These are phyloP conservation scores for Neurospora terricola DNA, from an alignment of 495 filamentous ascomycete species.

Conservation along the genomic window DNA sequence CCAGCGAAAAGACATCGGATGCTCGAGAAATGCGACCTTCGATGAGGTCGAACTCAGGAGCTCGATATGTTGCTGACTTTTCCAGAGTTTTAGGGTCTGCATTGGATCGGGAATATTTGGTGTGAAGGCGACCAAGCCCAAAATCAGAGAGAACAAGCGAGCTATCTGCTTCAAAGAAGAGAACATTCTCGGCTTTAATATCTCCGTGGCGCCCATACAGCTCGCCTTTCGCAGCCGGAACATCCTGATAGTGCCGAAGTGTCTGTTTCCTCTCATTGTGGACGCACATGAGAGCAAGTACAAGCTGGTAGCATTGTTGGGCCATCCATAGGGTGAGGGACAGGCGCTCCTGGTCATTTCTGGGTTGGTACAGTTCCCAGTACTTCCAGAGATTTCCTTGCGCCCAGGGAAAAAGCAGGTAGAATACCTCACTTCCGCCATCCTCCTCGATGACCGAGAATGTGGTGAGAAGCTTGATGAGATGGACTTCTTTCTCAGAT, in stretches of 20 bases:
- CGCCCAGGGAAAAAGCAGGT: background rate
- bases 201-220: slow-evolving; percentile 1
- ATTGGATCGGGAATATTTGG: background rate
- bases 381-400: background rate
- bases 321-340: background rate
- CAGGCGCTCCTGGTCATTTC: background rate
- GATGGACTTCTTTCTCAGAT: background rate
- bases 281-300: background rate
- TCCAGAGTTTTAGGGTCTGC: background rate
- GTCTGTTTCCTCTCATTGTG: background rate
- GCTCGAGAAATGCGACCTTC: background rate
- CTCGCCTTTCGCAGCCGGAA: background rate
- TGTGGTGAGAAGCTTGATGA: background rate
- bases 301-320: background rate
- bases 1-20: slow-evolving; percentile 4
- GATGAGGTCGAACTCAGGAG: slow-evolving; percentile 3
- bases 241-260: background rate
- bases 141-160: background rate
- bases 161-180: background rate
- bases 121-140: background rate
- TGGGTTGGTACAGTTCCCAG: background rate
- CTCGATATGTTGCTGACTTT: slow-evolving; percentile 3
- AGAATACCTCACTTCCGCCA: background rate
- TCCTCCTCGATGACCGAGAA: background rate
- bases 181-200: slow-evolving; percentile 1